Evolutionary conservation across 2,329 filamentous ascomycete genomes (phyloP).

Genomic region (Fusarium pilosicola): DNA sequence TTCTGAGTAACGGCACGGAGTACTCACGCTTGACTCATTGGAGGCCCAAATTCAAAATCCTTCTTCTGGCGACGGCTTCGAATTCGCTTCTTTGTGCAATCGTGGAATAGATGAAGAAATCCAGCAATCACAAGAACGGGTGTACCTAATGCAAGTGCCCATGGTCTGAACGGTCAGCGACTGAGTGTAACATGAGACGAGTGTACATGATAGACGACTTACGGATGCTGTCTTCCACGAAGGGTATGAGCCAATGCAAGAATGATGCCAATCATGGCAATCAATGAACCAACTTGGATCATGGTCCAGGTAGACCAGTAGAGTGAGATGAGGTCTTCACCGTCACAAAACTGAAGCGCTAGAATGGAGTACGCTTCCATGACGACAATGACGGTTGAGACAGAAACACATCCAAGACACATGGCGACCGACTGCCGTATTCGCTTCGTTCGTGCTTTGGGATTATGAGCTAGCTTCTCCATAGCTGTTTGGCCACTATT

Average conservation of each 20-base stretch:
- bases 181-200: background rate
- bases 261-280: conserved; percentile 67
- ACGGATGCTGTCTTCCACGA: conserved; percentile 62
- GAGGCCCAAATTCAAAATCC: conserved; percentile 44
- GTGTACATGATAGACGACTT: conserved; percentile 39
- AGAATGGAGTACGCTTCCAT: conserved; percentile 66
- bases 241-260: conserved; percentile 63
- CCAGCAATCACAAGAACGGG: conserved; percentile 69
- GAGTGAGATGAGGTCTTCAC: conserved; percentile 67
- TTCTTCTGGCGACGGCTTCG: conserved; percentile 44
- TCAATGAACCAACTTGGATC: conserved; percentile 66
- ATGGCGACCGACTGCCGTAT: conserved; percentile 56
- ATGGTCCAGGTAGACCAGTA: conserved; percentile 72
- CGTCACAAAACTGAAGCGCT: conserved; percentile 67
- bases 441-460: conserved; percentile 48
- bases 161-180: conserved; percentile 52
- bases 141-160: conserved; percentile 69
- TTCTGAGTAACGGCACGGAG: background rate
- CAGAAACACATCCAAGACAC: conserved; percentile 55
- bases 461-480: conserved; percentile 49
- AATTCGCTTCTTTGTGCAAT: conserved; percentile 50
- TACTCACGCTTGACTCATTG: conserved; percentile 58
- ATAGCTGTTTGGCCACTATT: conserved; percentile 51
- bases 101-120: conserved; percentile 60
- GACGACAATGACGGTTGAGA: conserved; percentile 58